A percentile compares a stretch with the other conserved stretches of the same genome.
These are phyloP conservation scores for Russula abietina DNA, from an alignment of 768 basidiomycete genomes.

Conservation along the genomic window DNA sequence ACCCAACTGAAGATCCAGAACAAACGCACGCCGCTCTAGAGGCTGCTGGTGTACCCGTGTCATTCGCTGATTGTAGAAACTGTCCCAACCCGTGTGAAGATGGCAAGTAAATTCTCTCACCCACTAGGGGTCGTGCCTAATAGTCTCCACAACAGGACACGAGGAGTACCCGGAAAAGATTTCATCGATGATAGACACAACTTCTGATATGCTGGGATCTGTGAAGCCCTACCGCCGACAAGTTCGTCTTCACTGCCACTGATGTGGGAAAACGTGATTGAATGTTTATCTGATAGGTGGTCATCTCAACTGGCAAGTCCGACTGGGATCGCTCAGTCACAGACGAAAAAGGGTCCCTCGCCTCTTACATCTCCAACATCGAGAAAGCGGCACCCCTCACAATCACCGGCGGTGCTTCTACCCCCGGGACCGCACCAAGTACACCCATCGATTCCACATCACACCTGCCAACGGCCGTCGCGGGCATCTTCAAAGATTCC, in stretches of 20 bases:
- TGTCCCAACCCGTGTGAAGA: slow-evolving; percentile 32
- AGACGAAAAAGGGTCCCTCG: slow-evolving; percentile 62
- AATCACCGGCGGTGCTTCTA: not conserved
- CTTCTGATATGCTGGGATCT: slow-evolving; percentile 76
- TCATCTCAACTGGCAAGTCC: slow-evolving; percentile 84
- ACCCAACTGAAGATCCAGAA: slow-evolving; percentile 13
- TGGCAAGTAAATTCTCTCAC: slow-evolving; percentile 22
- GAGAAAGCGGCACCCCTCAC: slow-evolving; percentile 22
- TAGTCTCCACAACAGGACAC: slow-evolving; percentile 47
- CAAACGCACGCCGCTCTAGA: slow-evolving; percentile 23
- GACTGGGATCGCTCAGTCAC: slow-evolving; percentile 87
- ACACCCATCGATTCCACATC: slow-evolving; percentile 5
- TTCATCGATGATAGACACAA: slow-evolving; percentile 58
- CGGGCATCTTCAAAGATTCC: slow-evolving; percentile 54
- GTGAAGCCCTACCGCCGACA: slow-evolving; percentile 81
- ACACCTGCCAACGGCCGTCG: slow-evolving; percentile 26
- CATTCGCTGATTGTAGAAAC: slow-evolving; percentile 28
- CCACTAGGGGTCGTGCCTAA: not conserved
- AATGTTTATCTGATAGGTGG: slow-evolving; percentile 38
- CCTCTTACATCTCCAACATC: slow-evolving; percentile 43
- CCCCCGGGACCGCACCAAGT: slow-evolving; percentile 26
- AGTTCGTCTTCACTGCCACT: slow-evolving; percentile 38
- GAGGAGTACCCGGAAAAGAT: slow-evolving; percentile 69
- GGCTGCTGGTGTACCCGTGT: slow-evolving; percentile 27
- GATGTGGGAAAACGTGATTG: not conserved